Base-by-base conservation (phyloP, 768 basidiomycete genomes). In the Auricularia sp. region DNA sequence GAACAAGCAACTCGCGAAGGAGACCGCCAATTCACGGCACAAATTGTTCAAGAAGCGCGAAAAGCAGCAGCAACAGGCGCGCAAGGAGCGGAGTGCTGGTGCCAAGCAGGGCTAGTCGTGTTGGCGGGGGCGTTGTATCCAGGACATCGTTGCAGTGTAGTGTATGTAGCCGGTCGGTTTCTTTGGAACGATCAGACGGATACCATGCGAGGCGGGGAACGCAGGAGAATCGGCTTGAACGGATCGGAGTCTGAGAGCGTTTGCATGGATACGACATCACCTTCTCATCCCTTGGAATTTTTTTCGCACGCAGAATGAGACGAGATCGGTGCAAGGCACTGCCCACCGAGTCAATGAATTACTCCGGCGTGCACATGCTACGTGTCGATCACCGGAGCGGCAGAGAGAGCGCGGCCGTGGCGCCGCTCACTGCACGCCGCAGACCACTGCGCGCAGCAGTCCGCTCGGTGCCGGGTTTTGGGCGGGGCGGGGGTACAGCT, bases 1-100 rank as follows among this genome's bases (percentile, higher is more conserved):
- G 62, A 95, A 95, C 81, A 90, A 89, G 79, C 65, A 59, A 18
- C 56, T 59, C 56, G 68, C 72, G 3, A 70, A 69, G 62, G 73
- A 73, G 4, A 18, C 59, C 34, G 67, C 66, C 10, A 61, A 62
- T 13, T 61, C 64, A 61, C 62, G 71, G 45, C 68, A 71, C 67
- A 70, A 69, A 63, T 67, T 75, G 13, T 75, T 75, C 72, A 67
- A 66, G 62, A 72, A 73, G 66, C 69, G 74, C 10, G 72, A 70
- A 42, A 67, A 70, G 47, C 58, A 65, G 51, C 61, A 63, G 24
- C 67, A 68, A 58, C 66, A 68, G 54, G 66, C 64, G 51, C 64
- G 62, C 62, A 67, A 65, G 63, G 59, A 66, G 42, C 56, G 56
- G 24, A 35, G 11, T 14, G 56, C 56, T n/a, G 56, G 8, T 29